These are phyloP conservation scores for Boletus vinaceobasis DNA, from an alignment of 768 basidiomycete species.

Conservation along the genomic window DNA sequence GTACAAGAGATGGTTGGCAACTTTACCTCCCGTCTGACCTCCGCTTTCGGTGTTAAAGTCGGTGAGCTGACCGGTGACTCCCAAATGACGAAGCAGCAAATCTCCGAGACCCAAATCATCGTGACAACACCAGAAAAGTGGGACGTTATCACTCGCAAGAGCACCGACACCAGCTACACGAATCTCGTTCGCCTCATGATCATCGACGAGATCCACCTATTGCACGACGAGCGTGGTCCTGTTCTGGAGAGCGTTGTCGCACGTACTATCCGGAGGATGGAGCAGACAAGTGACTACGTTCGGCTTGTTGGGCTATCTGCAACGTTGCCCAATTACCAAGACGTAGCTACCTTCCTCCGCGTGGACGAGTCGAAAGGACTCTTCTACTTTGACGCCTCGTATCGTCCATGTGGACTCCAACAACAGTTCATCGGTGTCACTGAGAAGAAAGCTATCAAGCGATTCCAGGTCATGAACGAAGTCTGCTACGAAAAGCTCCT, in stretches of 20 bases:
- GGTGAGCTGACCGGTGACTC: slow-evolving; percentile 96
- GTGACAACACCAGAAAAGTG: slow-evolving; percentile 99
- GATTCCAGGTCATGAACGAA: slow-evolving; percentile 97
- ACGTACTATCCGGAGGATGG: slow-evolving; percentile 88
- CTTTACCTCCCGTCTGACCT: slow-evolving; percentile 70
- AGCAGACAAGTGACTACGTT: slow-evolving; percentile 90
- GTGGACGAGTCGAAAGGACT: slow-evolving; percentile 90
- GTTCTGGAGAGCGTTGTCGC: slow-evolving; percentile 91
- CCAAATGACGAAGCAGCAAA: slow-evolving; percentile 98
- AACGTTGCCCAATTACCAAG: slow-evolving; percentile 97
- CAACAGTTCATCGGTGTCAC: slow-evolving; percentile 98
- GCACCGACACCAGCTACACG: slow-evolving; percentile 93
- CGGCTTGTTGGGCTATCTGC: slow-evolving; percentile 94
- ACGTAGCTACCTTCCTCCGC: slow-evolving; percentile 95
- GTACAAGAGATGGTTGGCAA: slow-evolving; percentile 99
- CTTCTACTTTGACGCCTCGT: slow-evolving; percentile 95
- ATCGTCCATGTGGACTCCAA: slow-evolving; percentile 90
- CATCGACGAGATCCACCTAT: slow-evolving; percentile 95
- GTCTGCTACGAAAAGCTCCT: slow-evolving; percentile 99
- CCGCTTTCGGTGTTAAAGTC: slow-evolving; percentile 71
- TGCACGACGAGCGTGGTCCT: slow-evolving; percentile 97
- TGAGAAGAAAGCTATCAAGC: slow-evolving; percentile 99
- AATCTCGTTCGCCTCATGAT: slow-evolving; percentile 95
- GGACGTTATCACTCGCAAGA: slow-evolving; percentile 99
- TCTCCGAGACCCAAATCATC: slow-evolving; percentile 95